Evolutionary conservation across 148 eudicot genomes (phyloP), one percentile per base, ranked within the genome.

Genomic region (Selenicereus undatus): DNA sequence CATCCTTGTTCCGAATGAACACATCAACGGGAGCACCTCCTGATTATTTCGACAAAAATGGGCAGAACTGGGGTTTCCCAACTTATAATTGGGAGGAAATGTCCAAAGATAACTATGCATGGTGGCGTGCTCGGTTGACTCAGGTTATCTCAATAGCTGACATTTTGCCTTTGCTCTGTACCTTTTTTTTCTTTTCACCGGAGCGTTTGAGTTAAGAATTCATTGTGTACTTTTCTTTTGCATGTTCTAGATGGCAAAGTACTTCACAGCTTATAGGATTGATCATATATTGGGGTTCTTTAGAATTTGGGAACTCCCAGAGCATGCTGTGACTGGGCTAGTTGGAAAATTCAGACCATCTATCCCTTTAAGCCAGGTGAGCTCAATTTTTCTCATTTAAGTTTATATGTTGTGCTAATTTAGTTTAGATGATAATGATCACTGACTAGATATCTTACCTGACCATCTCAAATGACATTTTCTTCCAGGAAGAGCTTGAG

Each of bases 51-150:
- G 99, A 96, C 81, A 96, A 96, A 90, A 96, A 93, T 82, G 99
- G 99, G 73, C 99, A 96, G 74, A 96, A 96, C 75, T 96, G 99
- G 99, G 98, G 99, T 11, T 96, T 96, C 76, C 99, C 99, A 11
- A 95, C 97, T 71, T 95, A 95, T 79, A 95, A 95, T 74, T 95
- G 99, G 99, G 99, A 93, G 87, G 99, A 95, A 84, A 95, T 95
- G 99, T 95, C 97, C n/a, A 95, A 95, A 85, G 99, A 95, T 83
- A 95, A 93, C 81, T 95, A 93, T 92, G 97, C 85, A 65, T 95
- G 99, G 99, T 95, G 99, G 99, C 97, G 99, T 86, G 91, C 82
- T 84, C 97, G 99, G 79, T 81, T 96, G 82, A 88, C 97, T 81
- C 99, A 96, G 99, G 99, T 94, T 77, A 87, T 64, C 52, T 70